These are phyloP conservation scores for Mrakia blollopis DNA, from an alignment of 768 basidiomycete genomes.

Conservation along the genomic window DNA sequence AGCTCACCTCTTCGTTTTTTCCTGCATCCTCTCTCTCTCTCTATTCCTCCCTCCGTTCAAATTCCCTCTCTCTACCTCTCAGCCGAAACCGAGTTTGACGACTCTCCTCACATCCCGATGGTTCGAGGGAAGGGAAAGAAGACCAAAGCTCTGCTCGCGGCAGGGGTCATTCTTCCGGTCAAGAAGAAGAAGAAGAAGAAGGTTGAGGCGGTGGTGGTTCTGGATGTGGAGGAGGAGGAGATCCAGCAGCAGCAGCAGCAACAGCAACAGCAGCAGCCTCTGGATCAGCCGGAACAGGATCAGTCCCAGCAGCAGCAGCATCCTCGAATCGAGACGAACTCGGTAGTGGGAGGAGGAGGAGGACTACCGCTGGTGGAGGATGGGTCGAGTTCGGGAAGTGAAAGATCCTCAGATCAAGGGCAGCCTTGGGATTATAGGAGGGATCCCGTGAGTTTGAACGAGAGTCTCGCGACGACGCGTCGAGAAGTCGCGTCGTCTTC, in stretches of 20 bases:
- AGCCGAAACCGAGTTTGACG: conserved; percentile 5
- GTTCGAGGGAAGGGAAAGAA: neutral
- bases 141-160: neutral
- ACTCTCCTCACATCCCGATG: neutral
- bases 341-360: too few relatives aligned
- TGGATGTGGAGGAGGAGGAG: neutral
- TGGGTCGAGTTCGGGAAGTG: neutral
- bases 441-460: neutral
- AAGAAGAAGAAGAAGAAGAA: neutral
- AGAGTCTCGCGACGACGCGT: neutral
- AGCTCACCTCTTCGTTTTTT: neutral
- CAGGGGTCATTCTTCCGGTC: neutral
- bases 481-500: neutral
- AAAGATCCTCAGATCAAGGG: neutral
- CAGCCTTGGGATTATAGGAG: neutral
- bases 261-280: neutral
- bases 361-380: neutral
- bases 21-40: neutral
- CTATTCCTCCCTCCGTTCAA: too few relatives aligned
- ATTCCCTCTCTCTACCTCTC: neutral
- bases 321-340: too few relatives aligned
- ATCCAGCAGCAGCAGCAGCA: neutral
- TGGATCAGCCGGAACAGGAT: neutral
- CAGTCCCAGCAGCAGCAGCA: neutral
- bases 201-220: neutral